Evolutionary conservation across 306 rosid species (phyloP).

Genomic region (Begonia fuchsioides): DNA sequence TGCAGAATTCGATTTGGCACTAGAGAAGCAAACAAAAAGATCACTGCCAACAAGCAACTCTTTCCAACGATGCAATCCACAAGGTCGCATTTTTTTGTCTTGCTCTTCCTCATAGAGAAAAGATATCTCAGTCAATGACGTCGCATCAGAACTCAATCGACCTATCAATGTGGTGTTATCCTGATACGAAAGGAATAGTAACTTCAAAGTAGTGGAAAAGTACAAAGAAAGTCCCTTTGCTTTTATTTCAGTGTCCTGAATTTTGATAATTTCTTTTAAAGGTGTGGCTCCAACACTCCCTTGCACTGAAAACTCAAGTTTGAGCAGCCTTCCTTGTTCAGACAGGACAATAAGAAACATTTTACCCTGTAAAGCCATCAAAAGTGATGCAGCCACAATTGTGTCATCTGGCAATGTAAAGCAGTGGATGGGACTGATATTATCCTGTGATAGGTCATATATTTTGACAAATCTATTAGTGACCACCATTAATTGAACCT

Average conservation of each 20-base stretch:
- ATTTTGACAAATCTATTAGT: constrained; percentile 83
- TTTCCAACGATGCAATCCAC: constrained; percentile 93
- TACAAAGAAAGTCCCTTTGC: constrained; percentile 80
- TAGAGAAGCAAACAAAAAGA: constrained; percentile 72
- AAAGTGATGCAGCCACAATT: constrained; percentile 80
- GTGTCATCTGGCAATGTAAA: constrained; percentile 82
- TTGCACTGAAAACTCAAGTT: constrained; percentile 69
- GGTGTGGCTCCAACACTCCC: constrained; percentile 81
- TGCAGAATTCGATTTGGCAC: constrained; percentile 67
- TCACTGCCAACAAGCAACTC: constrained; percentile 85
- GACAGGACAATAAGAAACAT: constrained; percentile 86
- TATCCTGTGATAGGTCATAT: constrained; percentile 88
- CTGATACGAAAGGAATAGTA: constrained; percentile 72
- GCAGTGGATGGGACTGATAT: constrained; percentile 91
- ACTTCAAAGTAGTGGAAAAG: constrained; percentile 57
- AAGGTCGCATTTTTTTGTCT: constrained; percentile 61
- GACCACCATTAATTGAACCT: constrained; percentile 91
- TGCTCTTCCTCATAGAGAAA: constrained; percentile 60
- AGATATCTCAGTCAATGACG: constrained; percentile 57
- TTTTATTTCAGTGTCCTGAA: constrained; percentile 57
- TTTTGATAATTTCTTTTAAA: constrained; percentile 54
- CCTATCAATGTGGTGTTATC: constrained; percentile 86
- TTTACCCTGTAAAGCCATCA: constrained; percentile 67
- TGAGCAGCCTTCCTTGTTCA: constrained; percentile 65
- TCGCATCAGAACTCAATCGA: constrained; percentile 49